Percentiles rank a stretch among this genome's conserved stretches.
Evolutionary conservation across 2,329 filamentous ascomycete genomes (phyloP).

Genomic region (Paramyrothecium roridum): DNA sequence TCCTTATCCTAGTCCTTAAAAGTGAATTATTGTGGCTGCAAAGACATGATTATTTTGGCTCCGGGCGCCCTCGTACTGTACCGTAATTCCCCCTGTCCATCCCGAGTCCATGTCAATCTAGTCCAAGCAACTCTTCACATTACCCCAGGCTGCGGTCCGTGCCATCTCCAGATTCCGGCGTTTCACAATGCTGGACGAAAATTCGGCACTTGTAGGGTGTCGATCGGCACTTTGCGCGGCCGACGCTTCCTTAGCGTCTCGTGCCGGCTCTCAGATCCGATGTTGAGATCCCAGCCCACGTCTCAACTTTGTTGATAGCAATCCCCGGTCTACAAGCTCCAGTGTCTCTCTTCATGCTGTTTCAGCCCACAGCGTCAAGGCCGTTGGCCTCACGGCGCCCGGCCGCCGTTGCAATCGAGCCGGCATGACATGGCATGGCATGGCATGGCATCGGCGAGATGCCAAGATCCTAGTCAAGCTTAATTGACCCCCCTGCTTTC

Average conservation of each 20-base stretch:
- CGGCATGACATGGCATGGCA: background rate
- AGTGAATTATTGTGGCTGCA: too few species aligned
- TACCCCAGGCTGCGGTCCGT: background rate
- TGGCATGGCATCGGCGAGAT: background rate
- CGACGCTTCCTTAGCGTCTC: background rate
- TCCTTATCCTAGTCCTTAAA: too few species aligned
- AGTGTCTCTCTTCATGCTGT: background rate
- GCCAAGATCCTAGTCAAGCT: background rate
- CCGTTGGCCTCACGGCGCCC: background rate
- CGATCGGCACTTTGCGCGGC: background rate
- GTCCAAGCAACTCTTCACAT: background rate
- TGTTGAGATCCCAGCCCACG: too few species aligned
- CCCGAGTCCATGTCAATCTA: too few species aligned
- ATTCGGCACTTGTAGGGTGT: background rate
- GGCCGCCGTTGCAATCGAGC: background rate
- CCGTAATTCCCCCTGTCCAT: too few species aligned
- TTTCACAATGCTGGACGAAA: background rate
- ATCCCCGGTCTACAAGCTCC: background rate
- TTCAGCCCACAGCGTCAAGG: background rate
- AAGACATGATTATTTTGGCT: too few species aligned
- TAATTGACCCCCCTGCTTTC: background rate
- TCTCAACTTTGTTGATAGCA: too few species aligned
- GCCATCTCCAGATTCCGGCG: background rate
- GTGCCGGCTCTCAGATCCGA: too few species aligned
- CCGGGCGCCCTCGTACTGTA: too few species aligned